Evolutionary conservation across 176 grass and related monocot species (phyloP).

Genomic region (Raddia distichophylla): DNA sequence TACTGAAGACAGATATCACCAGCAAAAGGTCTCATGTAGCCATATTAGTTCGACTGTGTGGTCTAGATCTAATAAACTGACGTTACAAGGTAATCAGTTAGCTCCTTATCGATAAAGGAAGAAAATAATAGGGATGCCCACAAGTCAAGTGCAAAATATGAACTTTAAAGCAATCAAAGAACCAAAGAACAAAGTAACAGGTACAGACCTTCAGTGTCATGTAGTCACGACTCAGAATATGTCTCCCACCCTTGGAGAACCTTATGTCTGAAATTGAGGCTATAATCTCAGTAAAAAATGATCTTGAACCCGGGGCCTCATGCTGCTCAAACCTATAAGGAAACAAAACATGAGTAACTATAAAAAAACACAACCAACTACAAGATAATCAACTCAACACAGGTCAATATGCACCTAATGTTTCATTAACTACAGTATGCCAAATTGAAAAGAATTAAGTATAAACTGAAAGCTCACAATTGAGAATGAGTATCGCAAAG

Average conservation of each 20-base stretch:
- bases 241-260: constrained; percentile 84
- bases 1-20: constrained; percentile 30
- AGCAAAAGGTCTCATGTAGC: background rate
- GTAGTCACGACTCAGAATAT: constrained; percentile 97
- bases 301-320: constrained; percentile 78
- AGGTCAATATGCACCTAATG: constrained; percentile 26
- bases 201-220: constrained; percentile 90
- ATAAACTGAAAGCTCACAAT: constrained; percentile 62
- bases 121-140: background rate
- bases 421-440: constrained; percentile 20
- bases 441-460: constrained; percentile 39
- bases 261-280: constrained; percentile 97
- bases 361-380: constrained; percentile 33
- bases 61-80: constrained; percentile 8
- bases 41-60: constrained; percentile 14
- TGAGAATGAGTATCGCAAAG: constrained; percentile 86
- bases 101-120: background rate
- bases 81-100: constrained; percentile 13
- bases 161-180: constrained; percentile 1
- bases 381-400: constrained; percentile 28
- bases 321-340: constrained; percentile 85
- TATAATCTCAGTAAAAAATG: constrained; percentile 99
- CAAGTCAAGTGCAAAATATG: constrained; percentile 26
- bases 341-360: constrained; percentile 30
- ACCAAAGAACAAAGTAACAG: constrained; percentile 23